Evolutionary conservation across 1,284 basidiomycete genomes (phyloP).

Genomic region (Tilletia walkeri): DNA sequence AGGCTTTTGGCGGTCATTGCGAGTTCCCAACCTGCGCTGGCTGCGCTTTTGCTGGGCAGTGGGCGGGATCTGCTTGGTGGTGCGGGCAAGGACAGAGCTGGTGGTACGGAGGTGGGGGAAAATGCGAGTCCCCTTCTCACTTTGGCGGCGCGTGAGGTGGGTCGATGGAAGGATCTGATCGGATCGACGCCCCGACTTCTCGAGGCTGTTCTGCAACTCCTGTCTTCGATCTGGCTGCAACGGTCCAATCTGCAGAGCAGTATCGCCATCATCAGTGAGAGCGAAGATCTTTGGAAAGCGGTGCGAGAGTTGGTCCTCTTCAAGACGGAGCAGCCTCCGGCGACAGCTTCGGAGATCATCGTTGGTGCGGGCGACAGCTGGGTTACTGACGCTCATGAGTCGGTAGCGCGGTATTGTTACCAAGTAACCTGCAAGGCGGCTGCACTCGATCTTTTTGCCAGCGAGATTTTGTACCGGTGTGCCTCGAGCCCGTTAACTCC

Average conservation of each 20-base stretch:
- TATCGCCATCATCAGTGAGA: not conserved
- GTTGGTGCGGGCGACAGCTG: not conserved
- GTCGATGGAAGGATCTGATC: not conserved
- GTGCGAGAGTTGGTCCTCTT: not conserved
- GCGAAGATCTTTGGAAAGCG: not conserved
- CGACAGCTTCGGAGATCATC: not conserved
- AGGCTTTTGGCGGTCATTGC: conserved; percentile 3
- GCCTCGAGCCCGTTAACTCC: not conserved
- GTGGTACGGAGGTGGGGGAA: not conserved
- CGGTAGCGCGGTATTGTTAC: not conserved
- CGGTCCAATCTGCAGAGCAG: not conserved
- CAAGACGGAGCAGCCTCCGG: conserved; percentile 1
- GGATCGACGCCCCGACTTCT: not conserved
- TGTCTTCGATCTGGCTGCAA: not conserved
- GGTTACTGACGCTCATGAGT: not conserved
- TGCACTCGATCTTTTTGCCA: conserved; percentile 7
- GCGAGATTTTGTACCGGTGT: conserved; percentile 14
- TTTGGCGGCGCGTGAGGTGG: not conserved
- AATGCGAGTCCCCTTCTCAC: not conserved
- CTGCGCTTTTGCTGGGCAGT: not conserved
- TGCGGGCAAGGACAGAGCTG: not conserved
- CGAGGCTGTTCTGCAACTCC: conserved; percentile 11
- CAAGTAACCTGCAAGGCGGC: conserved; percentile 11
- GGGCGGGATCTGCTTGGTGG: not conserved
- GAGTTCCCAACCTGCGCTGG: conserved; percentile 8